Evolutionary conservation across 805 yeast genomes (phyloP).

Genomic region (Monosporozyma servazzii): DNA sequence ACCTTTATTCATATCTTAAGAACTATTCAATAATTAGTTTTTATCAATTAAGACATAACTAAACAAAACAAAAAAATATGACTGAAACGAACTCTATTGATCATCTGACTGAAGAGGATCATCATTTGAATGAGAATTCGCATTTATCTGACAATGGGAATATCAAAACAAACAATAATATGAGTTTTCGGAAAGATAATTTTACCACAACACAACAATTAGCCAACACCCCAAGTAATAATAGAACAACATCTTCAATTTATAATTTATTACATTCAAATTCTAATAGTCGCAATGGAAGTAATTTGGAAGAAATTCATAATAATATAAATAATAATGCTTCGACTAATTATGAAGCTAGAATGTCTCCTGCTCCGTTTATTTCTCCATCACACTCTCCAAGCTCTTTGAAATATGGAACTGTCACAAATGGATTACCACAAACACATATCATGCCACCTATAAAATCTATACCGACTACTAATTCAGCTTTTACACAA

Average conservation of each 20-base stretch:
- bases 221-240: constrained; percentile 1
- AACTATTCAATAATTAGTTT: no score
- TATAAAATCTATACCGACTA: neutral
- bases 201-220: neutral
- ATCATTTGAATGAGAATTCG: neutral
- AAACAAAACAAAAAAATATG: no score
- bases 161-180: neutral
- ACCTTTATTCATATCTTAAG: no score
- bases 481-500: constrained; percentile 5
- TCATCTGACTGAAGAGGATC: neutral
- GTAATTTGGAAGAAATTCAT: constrained; percentile 1
- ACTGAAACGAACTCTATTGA: neutral
- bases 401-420: neutral
- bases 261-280: constrained; percentile 11
- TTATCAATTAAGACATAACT: no score
- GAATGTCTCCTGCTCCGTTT: neutral
- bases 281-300: neutral
- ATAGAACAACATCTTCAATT: constrained; percentile 11
- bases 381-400: neutral
- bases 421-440: neutral
- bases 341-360: neutral
- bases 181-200: neutral
- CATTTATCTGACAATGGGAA: neutral
- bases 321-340: neutral
- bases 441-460: neutral